Evolutionary conservation across 805 yeast genomes (phyloP).

Genomic region (Yarrowia sp.): DNA sequence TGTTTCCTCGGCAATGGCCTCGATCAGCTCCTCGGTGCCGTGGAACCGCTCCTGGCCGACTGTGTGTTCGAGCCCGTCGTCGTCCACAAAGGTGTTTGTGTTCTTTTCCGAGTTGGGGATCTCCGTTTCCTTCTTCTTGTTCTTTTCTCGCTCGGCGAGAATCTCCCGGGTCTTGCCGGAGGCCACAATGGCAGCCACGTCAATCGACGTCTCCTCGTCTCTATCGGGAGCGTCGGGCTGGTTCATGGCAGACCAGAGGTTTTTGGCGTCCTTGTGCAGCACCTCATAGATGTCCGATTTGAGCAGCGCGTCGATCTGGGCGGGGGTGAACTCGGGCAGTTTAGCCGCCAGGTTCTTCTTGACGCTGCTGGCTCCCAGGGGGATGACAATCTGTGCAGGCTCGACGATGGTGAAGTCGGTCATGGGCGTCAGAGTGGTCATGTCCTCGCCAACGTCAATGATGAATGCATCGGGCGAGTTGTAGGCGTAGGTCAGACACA

Average conservation of each 20-base stretch:
- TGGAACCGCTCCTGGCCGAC: conserved; percentile 92
- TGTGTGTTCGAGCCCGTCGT: conserved; percentile 59
- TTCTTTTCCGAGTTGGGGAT: conserved; percentile 70
- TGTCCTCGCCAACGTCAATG: conserved; percentile 78
- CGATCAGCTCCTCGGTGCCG: conserved; percentile 71
- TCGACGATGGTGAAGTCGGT: conserved; percentile 70
- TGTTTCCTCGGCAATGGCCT: conserved; percentile 60
- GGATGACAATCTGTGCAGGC: conserved; percentile 59
- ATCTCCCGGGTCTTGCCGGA: conserved; percentile 76
- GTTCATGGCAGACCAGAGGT: conserved; percentile 66
- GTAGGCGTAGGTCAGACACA: conserved; percentile 77
- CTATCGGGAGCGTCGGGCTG: conserved; percentile 48
- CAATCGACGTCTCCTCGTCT: conserved; percentile 76
- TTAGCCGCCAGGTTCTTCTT: conserved; percentile 59
- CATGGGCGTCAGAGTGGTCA: conserved; percentile 82
- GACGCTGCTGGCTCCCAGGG: conserved; percentile 69
- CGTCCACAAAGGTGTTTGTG: conserved; percentile 72
- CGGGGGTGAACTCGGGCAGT: conserved; percentile 63
- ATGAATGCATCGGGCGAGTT: conserved; percentile 68
- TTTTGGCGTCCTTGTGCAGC: conserved; percentile 63
- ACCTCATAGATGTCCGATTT: conserved; percentile 79
- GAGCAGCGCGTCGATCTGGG: conserved; percentile 78
- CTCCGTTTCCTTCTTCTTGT: conserved; percentile 51
- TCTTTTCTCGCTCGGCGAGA: conserved; percentile 66
- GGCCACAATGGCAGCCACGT: conserved; percentile 88